Evolutionary conservation across 768 basidiomycete species (phyloP), one percentile per base, ranked within the genome.

Genomic region (Leccinum pellstonianum): DNA sequence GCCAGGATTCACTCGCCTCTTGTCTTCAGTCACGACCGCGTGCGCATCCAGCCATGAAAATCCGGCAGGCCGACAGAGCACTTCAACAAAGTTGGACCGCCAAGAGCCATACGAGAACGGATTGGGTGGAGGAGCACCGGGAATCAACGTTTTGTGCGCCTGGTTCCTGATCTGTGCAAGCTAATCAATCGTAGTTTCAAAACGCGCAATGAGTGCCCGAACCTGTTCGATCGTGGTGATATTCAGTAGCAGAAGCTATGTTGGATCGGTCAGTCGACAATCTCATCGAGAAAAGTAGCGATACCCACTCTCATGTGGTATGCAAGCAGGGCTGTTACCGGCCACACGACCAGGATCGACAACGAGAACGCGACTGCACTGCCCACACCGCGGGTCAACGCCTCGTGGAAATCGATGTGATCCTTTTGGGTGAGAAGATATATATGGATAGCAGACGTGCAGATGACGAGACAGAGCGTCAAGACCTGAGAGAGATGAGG

Each of bases 181-280:
- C 49, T 47, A 54, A 56, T 64, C 52, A 64, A 49, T 50, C 46
- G 48, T 49, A 15, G 29, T 27, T 51, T 57, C 50, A 49, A 58
- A 29, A 57, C 51, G 46, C 38, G 58, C 19, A 46, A 64, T 68
- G 63, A 56, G 56, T 51, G 57, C 55, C 69, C 85, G 73, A 72
- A 90, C 90, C 83, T 94, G 93, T 77, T 98, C 95, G 62, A 98
- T 94, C n/a, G 95, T 98, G 9, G 95, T 97, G 37, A 93, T 81
- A 73, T 96, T 95, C 62, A 94, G 78, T 33, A 94, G 71, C 55
- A 96, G 75, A 52, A 98, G 80, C 88, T 92, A 71, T 37, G 52
- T 56, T 9, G 12, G 15, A 8, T 52, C 23, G 5, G 60, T 67
- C 46, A 65, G 59, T 29, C 25, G 15, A 25, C 29, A 23, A 41